Evolutionary conservation across 768 basidiomycete genomes (phyloP).

Genomic region (Russula sp.): DNA sequence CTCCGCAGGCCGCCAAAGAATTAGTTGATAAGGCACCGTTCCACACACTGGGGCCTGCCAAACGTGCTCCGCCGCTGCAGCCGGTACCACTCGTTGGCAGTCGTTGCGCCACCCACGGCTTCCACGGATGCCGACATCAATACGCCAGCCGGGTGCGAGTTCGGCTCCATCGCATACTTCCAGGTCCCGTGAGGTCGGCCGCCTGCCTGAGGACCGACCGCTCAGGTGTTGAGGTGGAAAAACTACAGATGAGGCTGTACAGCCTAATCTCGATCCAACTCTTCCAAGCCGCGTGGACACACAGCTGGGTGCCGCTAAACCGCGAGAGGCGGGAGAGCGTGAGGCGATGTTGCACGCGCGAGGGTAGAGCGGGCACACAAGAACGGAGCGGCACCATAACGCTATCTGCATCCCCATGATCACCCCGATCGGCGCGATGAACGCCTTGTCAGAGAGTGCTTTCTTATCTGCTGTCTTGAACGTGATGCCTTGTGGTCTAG

Average conservation of each 20-base stretch:
- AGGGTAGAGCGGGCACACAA: slow-evolving; percentile 41
- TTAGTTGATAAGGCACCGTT: slow-evolving; percentile 21
- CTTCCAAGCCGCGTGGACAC: slow-evolving; percentile 64
- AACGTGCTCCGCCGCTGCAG: background rate
- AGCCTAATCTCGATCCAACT: slow-evolving; percentile 78
- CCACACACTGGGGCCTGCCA: background rate
- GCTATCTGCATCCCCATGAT: slow-evolving; percentile 77
- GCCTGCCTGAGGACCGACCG: slow-evolving; percentile 2
- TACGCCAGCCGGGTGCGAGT: background rate
- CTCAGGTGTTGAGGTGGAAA: slow-evolving; percentile 34
- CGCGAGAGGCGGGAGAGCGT: slow-evolving; percentile 88
- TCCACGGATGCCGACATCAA: background rate
- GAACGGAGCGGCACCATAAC: slow-evolving; percentile 47
- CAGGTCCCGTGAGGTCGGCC: background rate
- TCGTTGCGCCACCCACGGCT: background rate
- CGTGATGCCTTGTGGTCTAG: slow-evolving; percentile 38
- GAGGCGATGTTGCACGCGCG: slow-evolving; percentile 68
- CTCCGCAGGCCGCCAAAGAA: background rate
- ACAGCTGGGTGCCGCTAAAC: slow-evolving; percentile 80
- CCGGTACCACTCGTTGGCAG: background rate
- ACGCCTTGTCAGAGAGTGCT: slow-evolving; percentile 61
- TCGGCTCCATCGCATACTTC: background rate
- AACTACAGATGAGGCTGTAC: slow-evolving; percentile 66
- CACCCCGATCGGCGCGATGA: slow-evolving; percentile 80
- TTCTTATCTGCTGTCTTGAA: slow-evolving; percentile 93